Evolutionary conservation across 2,329 filamentous ascomycete genomes (phyloP).

Genomic region (Aspergillus brasiliensis): DNA sequence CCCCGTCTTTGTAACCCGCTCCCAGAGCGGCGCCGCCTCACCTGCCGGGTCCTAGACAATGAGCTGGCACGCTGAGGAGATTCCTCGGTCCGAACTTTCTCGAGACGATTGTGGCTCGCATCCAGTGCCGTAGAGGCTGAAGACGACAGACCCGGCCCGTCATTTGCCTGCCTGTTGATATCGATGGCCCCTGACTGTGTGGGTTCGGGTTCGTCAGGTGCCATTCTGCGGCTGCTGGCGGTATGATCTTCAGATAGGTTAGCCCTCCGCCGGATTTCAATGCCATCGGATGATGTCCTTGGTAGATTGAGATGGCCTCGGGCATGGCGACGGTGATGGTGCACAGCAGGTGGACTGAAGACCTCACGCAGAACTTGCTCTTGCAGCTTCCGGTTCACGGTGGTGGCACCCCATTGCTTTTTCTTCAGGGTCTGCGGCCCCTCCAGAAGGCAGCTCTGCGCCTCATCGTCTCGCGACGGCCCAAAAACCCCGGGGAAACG

Average conservation of each 20-base stretch:
- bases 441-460: conserved; percentile 15
- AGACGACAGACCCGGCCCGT: conserved; percentile 37
- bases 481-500: conserved; percentile 24
- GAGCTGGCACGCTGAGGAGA: conserved; percentile 49
- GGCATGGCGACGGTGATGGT: conserved; percentile 71
- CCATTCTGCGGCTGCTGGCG: conserved; percentile 23
- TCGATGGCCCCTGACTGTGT: conserved; percentile 31
- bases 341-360: conserved; percentile 80
- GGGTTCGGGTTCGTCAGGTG: conserved; percentile 21
- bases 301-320: conserved; percentile 67
- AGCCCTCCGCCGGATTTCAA: conserved; percentile 30
- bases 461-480: conserved; percentile 14
- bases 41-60: conserved; percentile 32
- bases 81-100: conserved; percentile 38
- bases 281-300: conserved; percentile 41
- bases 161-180: conserved; percentile 27
- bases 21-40: conserved; percentile 77
- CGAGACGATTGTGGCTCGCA: conserved; percentile 34
- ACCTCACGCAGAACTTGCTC: conserved; percentile 93
- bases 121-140: conserved; percentile 44
- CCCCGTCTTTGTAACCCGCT: conserved; percentile 76
- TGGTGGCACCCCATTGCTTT: conserved; percentile 81
- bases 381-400: conserved; percentile 81
- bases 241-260: conserved; percentile 40
- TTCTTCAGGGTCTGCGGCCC: conserved; percentile 42